These are phyloP conservation scores for Lotus japonicus DNA, from an alignment of 306 rosid genomes.

Conservation along the genomic window DNA sequence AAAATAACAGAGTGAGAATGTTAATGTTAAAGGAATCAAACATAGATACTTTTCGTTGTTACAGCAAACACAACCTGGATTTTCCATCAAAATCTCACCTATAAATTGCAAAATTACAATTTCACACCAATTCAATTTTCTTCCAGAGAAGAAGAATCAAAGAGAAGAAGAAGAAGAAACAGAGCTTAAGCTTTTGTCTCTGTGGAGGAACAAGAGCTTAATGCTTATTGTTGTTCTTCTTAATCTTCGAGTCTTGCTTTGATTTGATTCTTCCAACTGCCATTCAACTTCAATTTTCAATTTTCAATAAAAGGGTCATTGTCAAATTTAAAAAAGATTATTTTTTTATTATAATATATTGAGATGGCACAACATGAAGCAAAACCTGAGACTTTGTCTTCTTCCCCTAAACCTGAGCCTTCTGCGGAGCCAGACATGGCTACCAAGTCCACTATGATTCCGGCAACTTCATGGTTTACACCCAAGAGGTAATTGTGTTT, in stretches of 20 bases:
- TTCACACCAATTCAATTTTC: neutral
- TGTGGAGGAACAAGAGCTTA: neutral
- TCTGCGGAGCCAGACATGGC: slow-evolving; percentile 1
- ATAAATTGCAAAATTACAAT: neutral
- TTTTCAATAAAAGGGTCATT: neutral
- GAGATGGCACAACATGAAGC: slow-evolving; percentile 20
- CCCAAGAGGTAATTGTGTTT: slow-evolving; percentile 49
- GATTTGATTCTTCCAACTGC: neutral
- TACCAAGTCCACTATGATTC: neutral
- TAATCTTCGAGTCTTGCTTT: neutral
- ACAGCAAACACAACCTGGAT: neutral
- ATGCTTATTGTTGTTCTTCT: too few relatives aligned
- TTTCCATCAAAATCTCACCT: neutral
- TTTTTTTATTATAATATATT: neutral
- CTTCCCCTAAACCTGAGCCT: slow-evolving; percentile 5
- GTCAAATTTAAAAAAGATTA: neutral
- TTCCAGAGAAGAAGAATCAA: too few relatives aligned
- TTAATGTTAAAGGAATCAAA: neutral
- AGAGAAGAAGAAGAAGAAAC: neutral
- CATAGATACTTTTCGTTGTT: neutral
- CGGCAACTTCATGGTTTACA: slow-evolving; percentile 71
- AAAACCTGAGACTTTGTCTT: neutral
- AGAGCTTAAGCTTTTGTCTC: neutral
- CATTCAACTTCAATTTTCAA: slow-evolving; percentile 2
- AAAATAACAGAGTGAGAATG: neutral